Evolutionary conservation across 2,329 filamentous ascomycete species (phyloP), one percentile per base, ranked within the genome.

Genomic region (Sphaceloma murrayae): DNA sequence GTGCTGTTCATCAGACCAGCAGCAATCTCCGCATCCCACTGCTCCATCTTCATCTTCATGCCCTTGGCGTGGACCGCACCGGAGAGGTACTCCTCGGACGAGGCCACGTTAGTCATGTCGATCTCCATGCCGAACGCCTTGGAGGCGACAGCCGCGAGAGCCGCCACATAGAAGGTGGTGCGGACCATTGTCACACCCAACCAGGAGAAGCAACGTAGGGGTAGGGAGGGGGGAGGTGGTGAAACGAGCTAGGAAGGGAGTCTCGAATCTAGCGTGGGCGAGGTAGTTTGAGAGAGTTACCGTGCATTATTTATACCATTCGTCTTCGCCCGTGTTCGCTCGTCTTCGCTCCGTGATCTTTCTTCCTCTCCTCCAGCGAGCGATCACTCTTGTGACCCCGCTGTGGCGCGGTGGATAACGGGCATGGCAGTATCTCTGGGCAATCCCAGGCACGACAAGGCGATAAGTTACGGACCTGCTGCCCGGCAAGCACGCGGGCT

Each of bases 1-100:
- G 57, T 53, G 31, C 60, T 62, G 6, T 59, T 53, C 46, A 65
- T 63, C 2, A 51, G 47, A 21, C 64, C 64, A 7, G 58, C 53
- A 4, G 53, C 60, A 17, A 56, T 52, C 27, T 64, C 60, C 17
- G 52, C 54, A 5, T 52, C 57, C 62, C 62, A 64, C 42, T 57
- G 56, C 29, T 50, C 56, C 58, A 52, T 52, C 42, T 54, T 54
- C 27, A 52, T 48, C 29, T 48, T 48, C 52, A 54, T 54, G 21
- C 49, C 48, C n/a, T 46, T 34, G 16, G 46, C 49, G 34, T 54
- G 52, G 10, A 51, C 52, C 26, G 43, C 46, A 11, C 51, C 49
- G 39, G 51, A 52, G 9, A 34, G 49, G 45, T 54, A 54, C 16
- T 54, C 48, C 31, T 49, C 47, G 21, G 46, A 40, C 36, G 36